Conservation (phyloP, 352 stramenopile genomes). For the Phytophthora agathidicida region DNA sequence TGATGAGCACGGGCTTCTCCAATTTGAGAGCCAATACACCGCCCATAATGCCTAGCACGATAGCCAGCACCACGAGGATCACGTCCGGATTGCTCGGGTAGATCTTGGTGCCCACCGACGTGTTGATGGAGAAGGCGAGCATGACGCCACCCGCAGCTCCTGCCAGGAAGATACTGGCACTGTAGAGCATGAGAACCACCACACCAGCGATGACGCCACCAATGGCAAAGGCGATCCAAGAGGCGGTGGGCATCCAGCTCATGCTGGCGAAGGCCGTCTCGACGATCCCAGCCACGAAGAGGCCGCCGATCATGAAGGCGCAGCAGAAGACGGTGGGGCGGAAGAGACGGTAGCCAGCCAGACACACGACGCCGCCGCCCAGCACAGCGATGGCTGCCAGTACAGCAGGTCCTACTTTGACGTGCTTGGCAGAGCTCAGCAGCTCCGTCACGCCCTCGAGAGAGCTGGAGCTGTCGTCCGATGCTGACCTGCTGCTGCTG, state of each 20-base stretch:
- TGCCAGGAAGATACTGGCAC: conserved; percentile 53
- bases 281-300: conserved; percentile 63
- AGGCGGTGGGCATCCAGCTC: conserved; percentile 58
- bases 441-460: conserved; percentile 39
- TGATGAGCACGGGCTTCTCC: conserved; percentile 60
- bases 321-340: conserved; percentile 68
- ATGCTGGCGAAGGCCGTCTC: conserved; percentile 54
- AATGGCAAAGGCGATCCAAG: conserved; percentile 61
- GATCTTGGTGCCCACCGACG: conserved; percentile 51
- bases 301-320: conserved; percentile 72
- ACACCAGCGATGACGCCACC: conserved; percentile 45
- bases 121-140: conserved; percentile 59
- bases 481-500: conserved; percentile 20
- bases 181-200: conserved; percentile 57
- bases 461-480: conserved; percentile 24
- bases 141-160: conserved; percentile 55
- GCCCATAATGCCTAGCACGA: conserved; percentile 44
- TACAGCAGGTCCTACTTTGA: conserved; percentile 54
- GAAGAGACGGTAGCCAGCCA: conserved; percentile 64
- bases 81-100: conserved; percentile 56
- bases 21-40: conserved; percentile 60
- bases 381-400: conserved; percentile 56
- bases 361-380: conserved; percentile 48
- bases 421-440: conserved; percentile 43
- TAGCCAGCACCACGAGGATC: conserved; percentile 46